Evolutionary conservation across 805 yeast genomes (phyloP).

Genomic region (Wickerhamomyces queroliae): DNA sequence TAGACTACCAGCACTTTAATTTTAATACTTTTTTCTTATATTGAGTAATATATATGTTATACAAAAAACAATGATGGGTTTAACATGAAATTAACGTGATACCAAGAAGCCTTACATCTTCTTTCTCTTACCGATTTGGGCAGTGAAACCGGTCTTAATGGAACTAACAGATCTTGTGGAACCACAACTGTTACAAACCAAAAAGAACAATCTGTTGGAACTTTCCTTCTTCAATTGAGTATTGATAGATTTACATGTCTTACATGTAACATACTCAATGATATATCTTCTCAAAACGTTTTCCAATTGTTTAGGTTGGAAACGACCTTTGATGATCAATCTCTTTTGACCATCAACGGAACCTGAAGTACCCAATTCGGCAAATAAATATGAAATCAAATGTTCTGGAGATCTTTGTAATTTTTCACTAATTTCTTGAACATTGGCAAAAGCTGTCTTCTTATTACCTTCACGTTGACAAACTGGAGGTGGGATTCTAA

Average conservation of each 20-base stretch:
- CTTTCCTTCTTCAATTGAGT: constrained; percentile 94
- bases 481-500: constrained; percentile 95
- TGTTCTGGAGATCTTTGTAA: constrained; percentile 97
- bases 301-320: constrained; percentile 96
- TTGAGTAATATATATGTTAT: background rate
- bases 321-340: constrained; percentile 95
- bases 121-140: constrained; percentile 90
- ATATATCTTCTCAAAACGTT: constrained; percentile 94
- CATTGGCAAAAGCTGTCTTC: constrained; percentile 93
- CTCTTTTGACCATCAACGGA: constrained; percentile 98
- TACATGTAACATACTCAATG: constrained; percentile 95
- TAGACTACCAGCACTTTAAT: background rate
- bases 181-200: constrained; percentile 98
- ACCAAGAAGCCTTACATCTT: constrained; percentile 30
- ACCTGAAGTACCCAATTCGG: constrained; percentile 99
- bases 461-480: constrained; percentile 97
- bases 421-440: constrained; percentile 89
- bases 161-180: constrained; percentile 94
- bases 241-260: constrained; percentile 97
- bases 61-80: background rate
- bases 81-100: background rate
- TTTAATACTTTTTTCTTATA: background rate
- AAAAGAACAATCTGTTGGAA: constrained; percentile 92
- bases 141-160: constrained; percentile 99
- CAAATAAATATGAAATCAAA: constrained; percentile 92